phyloP scores from a whole-genome alignment of 345 rosid genomes.

The Heritiera littoralis region DNA sequence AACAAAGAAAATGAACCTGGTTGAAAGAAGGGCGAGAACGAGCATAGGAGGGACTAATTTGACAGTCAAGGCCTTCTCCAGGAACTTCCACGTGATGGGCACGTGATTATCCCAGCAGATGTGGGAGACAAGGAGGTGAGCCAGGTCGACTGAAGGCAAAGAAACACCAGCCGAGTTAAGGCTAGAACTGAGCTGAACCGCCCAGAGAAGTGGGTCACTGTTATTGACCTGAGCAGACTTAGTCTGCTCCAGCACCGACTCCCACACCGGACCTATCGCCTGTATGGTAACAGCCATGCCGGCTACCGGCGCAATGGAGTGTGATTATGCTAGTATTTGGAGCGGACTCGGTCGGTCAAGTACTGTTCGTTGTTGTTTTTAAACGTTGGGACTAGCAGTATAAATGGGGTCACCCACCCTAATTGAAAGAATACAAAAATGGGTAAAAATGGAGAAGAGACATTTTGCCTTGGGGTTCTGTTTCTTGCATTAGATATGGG shows the following conservation, averaged over 20 bases:
- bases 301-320: conserved; percentile 1
- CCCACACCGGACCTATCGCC: conserved; percentile 53
- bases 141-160: conserved; percentile 73
- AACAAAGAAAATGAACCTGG: conserved; percentile 39
- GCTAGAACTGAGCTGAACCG: conserved; percentile 56
- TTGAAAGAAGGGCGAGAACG: conserved; percentile 82
- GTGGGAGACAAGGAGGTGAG: conserved; percentile 79
- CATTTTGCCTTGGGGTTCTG: not conserved
- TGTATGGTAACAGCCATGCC: conserved; percentile 47
- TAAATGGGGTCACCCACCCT: not conserved
- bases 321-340: not conserved
- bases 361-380: not conserved
- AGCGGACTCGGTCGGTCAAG: not conserved
- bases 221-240: conserved; percentile 69
- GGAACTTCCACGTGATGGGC: conserved; percentile 90
- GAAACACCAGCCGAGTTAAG: conserved; percentile 62
- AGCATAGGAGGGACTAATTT: conserved; percentile 73
- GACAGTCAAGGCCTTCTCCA: conserved; percentile 77
- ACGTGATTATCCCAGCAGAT: conserved; percentile 89
- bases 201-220: conserved; percentile 74
- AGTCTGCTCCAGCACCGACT: conserved; percentile 58
- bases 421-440: not conserved
- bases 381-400: not conserved
- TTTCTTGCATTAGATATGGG: too few relatives aligned
- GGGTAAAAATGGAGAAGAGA: not conserved